A percentile compares a stretch with the other conserved stretches of the same genome.
Evolutionary conservation across 352 stramenopile species (phyloP).

Genomic region (Pythium myriotylum): DNA sequence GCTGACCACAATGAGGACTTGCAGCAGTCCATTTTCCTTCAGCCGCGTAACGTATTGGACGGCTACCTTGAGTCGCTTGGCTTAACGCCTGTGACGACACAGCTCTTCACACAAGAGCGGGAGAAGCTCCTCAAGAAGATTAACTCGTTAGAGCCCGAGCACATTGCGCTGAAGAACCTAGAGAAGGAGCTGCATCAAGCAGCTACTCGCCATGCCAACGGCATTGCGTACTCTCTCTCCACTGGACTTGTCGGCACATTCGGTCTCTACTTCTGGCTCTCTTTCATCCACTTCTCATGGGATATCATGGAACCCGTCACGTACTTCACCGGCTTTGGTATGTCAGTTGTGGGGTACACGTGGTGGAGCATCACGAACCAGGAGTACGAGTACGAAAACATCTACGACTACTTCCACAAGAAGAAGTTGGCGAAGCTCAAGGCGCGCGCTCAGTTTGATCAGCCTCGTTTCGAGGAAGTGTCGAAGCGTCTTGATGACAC

Average conservation of each 20-base stretch:
- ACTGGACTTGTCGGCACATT: slow-evolving; percentile 74
- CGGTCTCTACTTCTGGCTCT: slow-evolving; percentile 86
- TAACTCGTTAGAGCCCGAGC: slow-evolving; percentile 63
- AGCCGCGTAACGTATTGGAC: slow-evolving; percentile 79
- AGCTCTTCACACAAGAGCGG: slow-evolving; percentile 68
- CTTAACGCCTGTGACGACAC: slow-evolving; percentile 63
- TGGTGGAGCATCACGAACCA: slow-evolving; percentile 88
- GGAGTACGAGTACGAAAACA: slow-evolving; percentile 89
- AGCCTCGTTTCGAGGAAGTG: slow-evolving; percentile 46
- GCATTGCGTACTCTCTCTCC: slow-evolving; percentile 56
- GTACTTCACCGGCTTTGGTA: slow-evolving; percentile 86
- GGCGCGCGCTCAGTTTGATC: slow-evolving; percentile 58
- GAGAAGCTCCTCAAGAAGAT: slow-evolving; percentile 72
- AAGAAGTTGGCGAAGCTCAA: slow-evolving; percentile 61
- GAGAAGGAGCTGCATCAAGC: slow-evolving; percentile 60
- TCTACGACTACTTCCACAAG: slow-evolving; percentile 86
- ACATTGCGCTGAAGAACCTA: slow-evolving; percentile 66
- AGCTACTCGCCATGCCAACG: slow-evolving; percentile 63
- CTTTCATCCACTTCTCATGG: slow-evolving; percentile 90
- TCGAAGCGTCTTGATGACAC: slow-evolving; percentile 40
- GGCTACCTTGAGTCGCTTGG: slow-evolving; percentile 79
- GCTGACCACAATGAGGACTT: slow-evolving; percentile 66
- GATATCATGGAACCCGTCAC: slow-evolving; percentile 91
- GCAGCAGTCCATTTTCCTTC: slow-evolving; percentile 76
- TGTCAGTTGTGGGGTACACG: slow-evolving; percentile 74